Conservation (phyloP, 2,329 filamentous ascomycete genomes). For the Pyrenophora graminea region DNA sequence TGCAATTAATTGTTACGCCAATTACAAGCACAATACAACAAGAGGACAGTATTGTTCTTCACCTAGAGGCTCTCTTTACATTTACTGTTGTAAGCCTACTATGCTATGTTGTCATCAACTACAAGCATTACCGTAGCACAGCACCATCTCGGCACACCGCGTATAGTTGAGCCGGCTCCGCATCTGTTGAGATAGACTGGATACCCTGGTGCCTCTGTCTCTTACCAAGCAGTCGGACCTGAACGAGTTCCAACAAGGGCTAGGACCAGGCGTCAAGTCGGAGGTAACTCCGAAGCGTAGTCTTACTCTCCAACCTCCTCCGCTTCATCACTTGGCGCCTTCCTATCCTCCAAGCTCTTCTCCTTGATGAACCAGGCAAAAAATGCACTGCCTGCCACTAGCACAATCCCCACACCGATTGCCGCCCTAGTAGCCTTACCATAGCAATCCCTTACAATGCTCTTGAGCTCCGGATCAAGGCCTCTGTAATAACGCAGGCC, state of each 20-base stretch:
- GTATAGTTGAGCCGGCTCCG: too few relatives aligned
- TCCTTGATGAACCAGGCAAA: constrained; percentile 53
- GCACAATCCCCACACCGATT: constrained; percentile 54
- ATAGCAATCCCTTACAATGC: constrained; percentile 69
- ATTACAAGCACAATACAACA: neutral
- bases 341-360: constrained; percentile 39
- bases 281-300: neutral
- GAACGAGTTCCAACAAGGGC: neutral
- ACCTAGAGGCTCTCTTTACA: neutral
- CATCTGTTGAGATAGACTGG: neutral
- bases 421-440: constrained; percentile 59
- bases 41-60: neutral
- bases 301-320: neutral
- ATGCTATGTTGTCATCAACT: neutral
- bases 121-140: neutral
- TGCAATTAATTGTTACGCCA: neutral
- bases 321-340: neutral
- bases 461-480: constrained; percentile 63
- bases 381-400: constrained; percentile 56
- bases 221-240: too few relatives aligned
- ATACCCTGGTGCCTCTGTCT: neutral
- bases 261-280: neutral
- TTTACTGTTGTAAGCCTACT: neutral
- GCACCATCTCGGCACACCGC: too few relatives aligned
- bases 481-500: constrained; percentile 70